Evolutionary conservation across 768 basidiomycete genomes (phyloP).

Genomic region (Boletus rufocinnamomeus): DNA sequence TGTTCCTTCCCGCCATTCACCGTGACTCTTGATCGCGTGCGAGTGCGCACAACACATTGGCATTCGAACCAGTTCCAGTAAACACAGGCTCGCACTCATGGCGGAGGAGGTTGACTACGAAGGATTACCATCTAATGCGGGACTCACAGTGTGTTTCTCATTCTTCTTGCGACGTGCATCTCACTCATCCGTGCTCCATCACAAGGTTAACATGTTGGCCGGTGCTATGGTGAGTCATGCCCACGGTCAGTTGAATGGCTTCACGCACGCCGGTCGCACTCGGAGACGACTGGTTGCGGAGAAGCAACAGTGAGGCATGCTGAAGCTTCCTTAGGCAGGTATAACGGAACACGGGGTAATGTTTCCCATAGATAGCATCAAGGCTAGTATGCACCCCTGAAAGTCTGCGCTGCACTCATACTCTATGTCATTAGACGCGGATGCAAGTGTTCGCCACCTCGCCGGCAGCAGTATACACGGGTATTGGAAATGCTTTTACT

Average conservation of each 20-base stretch:
- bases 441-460: conserved; percentile 97
- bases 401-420: conserved; percentile 4
- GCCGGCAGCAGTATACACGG: conserved; percentile 83
- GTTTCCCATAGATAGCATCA: conserved; percentile 98
- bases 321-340: conserved; percentile 70
- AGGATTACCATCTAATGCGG: conserved; percentile 71
- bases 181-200: conserved; percentile 15
- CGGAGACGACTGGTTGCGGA: background rate
- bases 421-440: conserved; percentile 65
- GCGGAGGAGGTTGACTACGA: conserved; percentile 62
- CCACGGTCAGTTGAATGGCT: conserved; percentile 2
- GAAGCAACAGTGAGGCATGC: conserved; percentile 1
- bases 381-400: conserved; percentile 54
- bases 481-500: conserved; percentile 87
- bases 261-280: conserved; percentile 4
- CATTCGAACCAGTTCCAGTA: conserved; percentile 8
- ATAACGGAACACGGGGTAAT: conserved; percentile 99
- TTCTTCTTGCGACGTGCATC: conserved; percentile 11
- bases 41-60: conserved; percentile 8
- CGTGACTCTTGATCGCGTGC: conserved; percentile 4
- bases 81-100: conserved; percentile 28
- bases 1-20: conserved; percentile 2
- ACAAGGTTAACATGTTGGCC: conserved; percentile 93
- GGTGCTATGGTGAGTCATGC: conserved; percentile 80
- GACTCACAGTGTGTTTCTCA: conserved; percentile 57